phyloP scores from a whole-genome alignment of 805 yeast species.

The Wickerhamia fluorescens region DNA sequence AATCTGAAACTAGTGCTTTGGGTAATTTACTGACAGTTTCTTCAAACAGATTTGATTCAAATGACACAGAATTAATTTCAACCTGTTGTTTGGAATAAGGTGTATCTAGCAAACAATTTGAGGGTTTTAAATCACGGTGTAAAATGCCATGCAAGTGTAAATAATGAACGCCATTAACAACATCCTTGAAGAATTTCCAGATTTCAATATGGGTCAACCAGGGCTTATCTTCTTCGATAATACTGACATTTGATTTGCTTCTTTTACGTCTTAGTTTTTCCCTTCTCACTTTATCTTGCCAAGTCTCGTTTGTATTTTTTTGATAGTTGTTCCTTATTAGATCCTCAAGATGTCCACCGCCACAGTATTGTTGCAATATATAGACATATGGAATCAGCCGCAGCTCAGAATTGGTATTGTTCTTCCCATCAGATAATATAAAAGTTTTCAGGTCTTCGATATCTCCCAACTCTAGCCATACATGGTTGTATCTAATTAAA shows the following conservation, averaged over 20 bases:
- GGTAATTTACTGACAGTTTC: conserved; percentile 38
- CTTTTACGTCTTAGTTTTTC: conserved; percentile 20
- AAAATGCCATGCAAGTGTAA: conserved; percentile 69
- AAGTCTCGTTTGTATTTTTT: conserved; percentile 14
- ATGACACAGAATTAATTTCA: neutral
- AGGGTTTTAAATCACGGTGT: conserved; percentile 88
- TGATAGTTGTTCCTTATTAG: conserved; percentile 27
- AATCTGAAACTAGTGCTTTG: conserved; percentile 73
- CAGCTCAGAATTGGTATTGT: conserved; percentile 2
- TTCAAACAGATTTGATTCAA: conserved; percentile 7
- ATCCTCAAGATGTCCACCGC: conserved; percentile 81
- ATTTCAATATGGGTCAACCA: conserved; percentile 55
- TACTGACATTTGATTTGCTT: neutral
- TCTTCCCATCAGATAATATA: conserved; percentile 12
- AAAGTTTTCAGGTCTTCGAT: conserved; percentile 39
- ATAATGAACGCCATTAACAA: conserved; percentile 62
- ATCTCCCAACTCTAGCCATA: conserved; percentile 74
- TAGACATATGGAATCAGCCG: conserved; percentile 61
- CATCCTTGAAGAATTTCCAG: conserved; percentile 59
- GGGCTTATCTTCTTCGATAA: conserved; percentile 1
- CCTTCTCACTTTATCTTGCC: conserved; percentile 19
- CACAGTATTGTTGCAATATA: conserved; percentile 80
- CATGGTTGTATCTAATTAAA: conserved; percentile 81
- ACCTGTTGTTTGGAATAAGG: conserved; percentile 11
- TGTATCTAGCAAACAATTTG: conserved; percentile 64